Evolutionary conservation across 192 early-diverging fungal species (phyloP).

Genomic region (Spizellomyces punctatus): DNA sequence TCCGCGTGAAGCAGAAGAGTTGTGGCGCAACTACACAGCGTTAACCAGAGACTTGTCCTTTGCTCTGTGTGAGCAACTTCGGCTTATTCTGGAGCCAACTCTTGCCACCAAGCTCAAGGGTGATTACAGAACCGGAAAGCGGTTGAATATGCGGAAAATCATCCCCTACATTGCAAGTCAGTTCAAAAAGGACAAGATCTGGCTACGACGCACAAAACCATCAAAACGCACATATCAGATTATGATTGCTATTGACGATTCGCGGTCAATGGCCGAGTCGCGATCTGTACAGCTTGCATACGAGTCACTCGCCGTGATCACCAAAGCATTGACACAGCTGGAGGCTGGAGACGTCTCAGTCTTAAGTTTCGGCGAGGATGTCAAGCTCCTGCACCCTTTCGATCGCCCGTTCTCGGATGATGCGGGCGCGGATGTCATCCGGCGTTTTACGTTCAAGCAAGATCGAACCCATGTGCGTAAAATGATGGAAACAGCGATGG

Average conservation of each 20-base stretch:
- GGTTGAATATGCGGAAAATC: constrained; percentile 99
- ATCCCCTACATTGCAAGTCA: constrained; percentile 98
- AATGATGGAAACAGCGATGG: constrained; percentile 84
- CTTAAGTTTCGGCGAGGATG: constrained; percentile 86
- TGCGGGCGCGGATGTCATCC: constrained; percentile 87
- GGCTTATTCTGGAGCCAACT: constrained; percentile 95
- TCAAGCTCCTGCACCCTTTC: constrained; percentile 91
- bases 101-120: constrained; percentile 94
- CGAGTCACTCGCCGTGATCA: constrained; percentile 90
- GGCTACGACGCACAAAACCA: constrained; percentile 96
- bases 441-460: constrained; percentile 89
- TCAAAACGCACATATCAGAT: constrained; percentile 97
- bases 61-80: constrained; percentile 90
- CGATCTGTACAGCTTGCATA: constrained; percentile 88
- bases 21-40: constrained; percentile 90
- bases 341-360: constrained; percentile 94
- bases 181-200: constrained; percentile 99
- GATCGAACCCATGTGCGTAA: constrained; percentile 80
- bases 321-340: constrained; percentile 89
- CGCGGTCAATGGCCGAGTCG: constrained; percentile 93
- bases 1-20: constrained; percentile 53
- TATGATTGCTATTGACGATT: constrained; percentile 97
- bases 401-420: constrained; percentile 88
- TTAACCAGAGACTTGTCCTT: constrained; percentile 90
- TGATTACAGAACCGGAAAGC: constrained; percentile 97